Evolutionary conservation across 1,284 basidiomycete species (phyloP), one percentile per base, ranked within the genome.

Genomic region (Macrocystidia cucumis): DNA sequence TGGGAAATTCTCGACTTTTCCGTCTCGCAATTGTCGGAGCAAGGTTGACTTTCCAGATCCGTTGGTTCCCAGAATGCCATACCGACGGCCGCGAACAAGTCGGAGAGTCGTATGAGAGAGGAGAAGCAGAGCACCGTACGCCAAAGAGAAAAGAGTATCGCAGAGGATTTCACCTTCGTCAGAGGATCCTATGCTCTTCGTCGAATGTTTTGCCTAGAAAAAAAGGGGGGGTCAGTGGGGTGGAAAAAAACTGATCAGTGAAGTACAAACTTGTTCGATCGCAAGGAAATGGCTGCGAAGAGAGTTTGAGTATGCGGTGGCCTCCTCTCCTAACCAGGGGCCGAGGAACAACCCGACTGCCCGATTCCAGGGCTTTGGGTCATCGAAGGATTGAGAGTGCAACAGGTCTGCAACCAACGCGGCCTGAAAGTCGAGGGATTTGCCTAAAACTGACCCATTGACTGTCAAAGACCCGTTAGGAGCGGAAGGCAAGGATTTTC

Each of bases 1-100:
- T n/a, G 92, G 92, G 64, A 95, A 97, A 53, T 92, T 92, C 61
- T 97, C 92, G 25, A 92, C 91, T 64, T 96, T 96, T 39, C 88
- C 86, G 52, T 95, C 91, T 31, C 88, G 78, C 50, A 98, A 79
- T 50, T 96, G 93, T 53, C 95, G 89, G 80, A 98, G 85, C 37
- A 98, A 73, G 1, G 96, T 98, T 29, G 88, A 91, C 66, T 98
- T 98, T 47, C 95, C 95, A 41, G 88, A 88, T 48, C 95, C 95
- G 63, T 98, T 98, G 22, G 88, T 76, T 27, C 92, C 95, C 32
- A 96, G 83, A 48, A 98, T 91, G 56, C 96, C 95, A 63, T 98
- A 98, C 42, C 91, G 76, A 47, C 78, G 78, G 23, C 95, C 96
- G 50, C 91, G 86, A 59, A 92, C 74, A 39, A 98, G 78, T 45